These are phyloP conservation scores for Xylaria hypoxylon DNA, from an alignment of 2,329 filamentous ascomycete species.

Conservation along the genomic window DNA sequence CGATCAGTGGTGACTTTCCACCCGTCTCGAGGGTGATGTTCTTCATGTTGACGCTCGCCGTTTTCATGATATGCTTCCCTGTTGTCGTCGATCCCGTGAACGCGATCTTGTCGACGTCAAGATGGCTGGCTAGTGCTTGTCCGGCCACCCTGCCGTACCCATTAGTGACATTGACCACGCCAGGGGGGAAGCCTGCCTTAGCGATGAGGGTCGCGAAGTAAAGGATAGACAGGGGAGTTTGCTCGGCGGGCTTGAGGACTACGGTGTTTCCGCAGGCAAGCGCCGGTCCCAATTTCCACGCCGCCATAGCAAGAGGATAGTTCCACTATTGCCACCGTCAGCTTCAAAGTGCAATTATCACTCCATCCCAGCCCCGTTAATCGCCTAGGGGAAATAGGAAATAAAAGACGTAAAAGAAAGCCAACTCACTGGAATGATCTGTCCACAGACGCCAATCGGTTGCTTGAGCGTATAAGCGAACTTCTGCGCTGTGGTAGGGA, in stretches of 20 bases:
- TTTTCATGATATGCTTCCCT: slow-evolving; percentile 80
- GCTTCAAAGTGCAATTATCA: background rate
- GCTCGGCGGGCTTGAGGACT: slow-evolving; percentile 74
- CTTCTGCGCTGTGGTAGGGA: slow-evolving; percentile 75
- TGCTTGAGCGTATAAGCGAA: slow-evolving; percentile 81
- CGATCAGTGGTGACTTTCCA: slow-evolving; percentile 73
- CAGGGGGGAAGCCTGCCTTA: slow-evolving; percentile 81
- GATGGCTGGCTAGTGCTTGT: slow-evolving; percentile 74
- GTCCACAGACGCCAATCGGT: slow-evolving; percentile 80
- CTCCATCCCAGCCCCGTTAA: background rate
- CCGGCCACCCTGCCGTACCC: slow-evolving; percentile 77
- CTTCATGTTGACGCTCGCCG: slow-evolving; percentile 73
- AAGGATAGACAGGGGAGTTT: slow-evolving; percentile 73
- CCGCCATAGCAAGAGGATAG: slow-evolving; percentile 69
- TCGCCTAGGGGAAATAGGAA: background rate
- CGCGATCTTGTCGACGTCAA: slow-evolving; percentile 79
- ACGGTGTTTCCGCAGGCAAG: slow-evolving; percentile 73
- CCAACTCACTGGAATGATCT: slow-evolving; percentile 85
- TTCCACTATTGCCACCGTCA: slow-evolving; percentile 47
- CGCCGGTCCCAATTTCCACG: slow-evolving; percentile 82
- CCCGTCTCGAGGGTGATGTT: slow-evolving; percentile 76
- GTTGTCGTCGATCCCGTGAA: slow-evolving; percentile 82
- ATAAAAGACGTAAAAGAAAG: background rate
- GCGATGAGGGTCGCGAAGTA: slow-evolving; percentile 75
- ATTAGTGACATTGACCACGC: slow-evolving; percentile 81